phyloP scores from a whole-genome alignment of 1,284 basidiomycete genomes.

The Ganoderma leucocontextum region DNA sequence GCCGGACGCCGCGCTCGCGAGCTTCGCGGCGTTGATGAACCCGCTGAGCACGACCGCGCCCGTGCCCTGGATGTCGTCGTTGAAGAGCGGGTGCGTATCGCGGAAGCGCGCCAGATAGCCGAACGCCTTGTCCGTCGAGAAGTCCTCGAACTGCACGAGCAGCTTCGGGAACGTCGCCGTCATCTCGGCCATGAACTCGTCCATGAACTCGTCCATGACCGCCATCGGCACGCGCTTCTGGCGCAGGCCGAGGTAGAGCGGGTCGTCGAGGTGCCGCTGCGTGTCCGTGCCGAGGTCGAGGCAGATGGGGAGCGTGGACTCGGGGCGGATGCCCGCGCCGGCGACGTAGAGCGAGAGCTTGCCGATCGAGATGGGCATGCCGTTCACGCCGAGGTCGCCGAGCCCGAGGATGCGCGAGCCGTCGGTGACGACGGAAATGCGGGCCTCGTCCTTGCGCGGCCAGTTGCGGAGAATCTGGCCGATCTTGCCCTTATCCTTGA shows the following conservation, averaged over 20 bases:
- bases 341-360: conserved; percentile 94
- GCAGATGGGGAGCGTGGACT: conserved; percentile 87
- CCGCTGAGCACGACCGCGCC: conserved; percentile 93
- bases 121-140: conserved; percentile 89
- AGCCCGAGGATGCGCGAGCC: conserved; percentile 93
- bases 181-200: conserved; percentile 92
- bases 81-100: conserved; percentile 83
- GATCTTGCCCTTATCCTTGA: conserved; percentile 87
- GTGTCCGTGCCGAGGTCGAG: conserved; percentile 92
- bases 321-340: conserved; percentile 86
- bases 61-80: conserved; percentile 85
- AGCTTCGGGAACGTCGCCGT: conserved; percentile 79
- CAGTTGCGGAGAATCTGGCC: conserved; percentile 77
- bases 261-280: conserved; percentile 83
- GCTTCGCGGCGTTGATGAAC: conserved; percentile 88
- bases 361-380: conserved; percentile 94
- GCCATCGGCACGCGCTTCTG: conserved; percentile 72
- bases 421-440: conserved; percentile 90
- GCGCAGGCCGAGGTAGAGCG: conserved; percentile 89
- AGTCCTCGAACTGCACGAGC: conserved; percentile 94
- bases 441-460: conserved; percentile 77
- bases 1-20: conserved; percentile 78
- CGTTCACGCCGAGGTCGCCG: conserved; percentile 88
- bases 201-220: conserved; percentile 86
- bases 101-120: conserved; percentile 82